Conservation (phyloP, 768 basidiomycete species). For the Agrocybe chaxingu region DNA sequence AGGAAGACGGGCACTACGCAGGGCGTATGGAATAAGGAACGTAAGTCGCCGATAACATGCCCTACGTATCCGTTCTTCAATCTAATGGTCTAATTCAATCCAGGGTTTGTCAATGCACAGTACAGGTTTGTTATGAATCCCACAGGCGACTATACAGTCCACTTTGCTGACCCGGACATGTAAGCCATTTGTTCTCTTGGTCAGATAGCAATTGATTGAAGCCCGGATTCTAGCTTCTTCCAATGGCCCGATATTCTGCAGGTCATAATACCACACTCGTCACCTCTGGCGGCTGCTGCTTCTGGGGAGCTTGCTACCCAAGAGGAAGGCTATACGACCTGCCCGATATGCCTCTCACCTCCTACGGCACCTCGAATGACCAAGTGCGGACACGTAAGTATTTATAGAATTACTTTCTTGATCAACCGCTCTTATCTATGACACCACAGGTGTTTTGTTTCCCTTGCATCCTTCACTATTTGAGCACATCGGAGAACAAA, state of each 20-base stretch:
- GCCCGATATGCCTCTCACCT: constrained; percentile 93
- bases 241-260: constrained; percentile 97
- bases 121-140: constrained; percentile 97
- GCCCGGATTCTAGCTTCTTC: constrained; percentile 62
- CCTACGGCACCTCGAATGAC: constrained; percentile 92
- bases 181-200: constrained; percentile 34
- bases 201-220: neutral
- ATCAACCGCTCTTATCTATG: constrained; percentile 8
- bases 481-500: constrained; percentile 82
- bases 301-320: constrained; percentile 36
- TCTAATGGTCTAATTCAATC: constrained; percentile 2
- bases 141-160: constrained; percentile 85
- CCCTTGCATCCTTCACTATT: constrained; percentile 90
- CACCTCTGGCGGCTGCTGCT: constrained; percentile 61
- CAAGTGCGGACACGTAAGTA: constrained; percentile 94
- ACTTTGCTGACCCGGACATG: constrained; percentile 98
- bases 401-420: constrained; percentile 8
- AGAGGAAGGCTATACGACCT: constrained; percentile 67
- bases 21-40: constrained; percentile 87
- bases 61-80: neutral
- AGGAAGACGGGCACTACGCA: constrained; percentile 62
- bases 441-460: constrained; percentile 81
- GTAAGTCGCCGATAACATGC: constrained; percentile 45
- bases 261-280: constrained; percentile 85
- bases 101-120: constrained; percentile 94